A percentile compares a stretch with the other conserved stretches of the same genome.
phyloP scores from a whole-genome alignment of 164 flowering plant genomes.

The Vitis riparia region DNA sequence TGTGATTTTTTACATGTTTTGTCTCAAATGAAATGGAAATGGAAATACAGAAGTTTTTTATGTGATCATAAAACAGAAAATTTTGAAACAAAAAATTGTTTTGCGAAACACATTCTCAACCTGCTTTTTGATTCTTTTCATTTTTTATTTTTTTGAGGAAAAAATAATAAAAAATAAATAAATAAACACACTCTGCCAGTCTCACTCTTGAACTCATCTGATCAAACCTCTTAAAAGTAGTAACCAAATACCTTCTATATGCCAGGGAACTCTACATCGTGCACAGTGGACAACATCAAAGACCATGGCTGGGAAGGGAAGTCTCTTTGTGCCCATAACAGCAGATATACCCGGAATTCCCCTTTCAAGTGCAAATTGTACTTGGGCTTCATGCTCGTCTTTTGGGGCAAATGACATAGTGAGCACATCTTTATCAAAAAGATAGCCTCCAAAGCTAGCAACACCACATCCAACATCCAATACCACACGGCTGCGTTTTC shows the following conservation, averaged over 20 bases:
- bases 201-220: not conserved
- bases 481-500: constrained; percentile 76
- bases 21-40: no score
- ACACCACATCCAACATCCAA: constrained; percentile 99
- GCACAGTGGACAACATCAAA: constrained; percentile 97
- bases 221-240: not conserved
- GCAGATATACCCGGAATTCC: constrained; percentile 98
- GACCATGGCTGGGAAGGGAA: constrained; percentile 84
- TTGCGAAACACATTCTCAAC: no score
- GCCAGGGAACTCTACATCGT: constrained; percentile 98
- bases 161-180: not conserved
- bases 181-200: not conserved
- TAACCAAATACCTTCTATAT: constrained; percentile 65
- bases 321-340: constrained; percentile 93
- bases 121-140: no score
- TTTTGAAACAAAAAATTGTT: no score
- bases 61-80: no score
- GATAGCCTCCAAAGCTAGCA: constrained; percentile 98
- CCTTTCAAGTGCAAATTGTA: constrained; percentile 97
- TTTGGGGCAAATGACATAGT: constrained; percentile 98
- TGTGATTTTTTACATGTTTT: no score
- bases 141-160: no score
- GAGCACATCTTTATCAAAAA: constrained; percentile 86
- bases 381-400: constrained; percentile 99
- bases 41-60: no score